Percentiles rank a stretch among this genome's conserved stretches.
Conservation (phyloP, 345 rosid genomes). For the Abelmoschus esculentus region DNA sequence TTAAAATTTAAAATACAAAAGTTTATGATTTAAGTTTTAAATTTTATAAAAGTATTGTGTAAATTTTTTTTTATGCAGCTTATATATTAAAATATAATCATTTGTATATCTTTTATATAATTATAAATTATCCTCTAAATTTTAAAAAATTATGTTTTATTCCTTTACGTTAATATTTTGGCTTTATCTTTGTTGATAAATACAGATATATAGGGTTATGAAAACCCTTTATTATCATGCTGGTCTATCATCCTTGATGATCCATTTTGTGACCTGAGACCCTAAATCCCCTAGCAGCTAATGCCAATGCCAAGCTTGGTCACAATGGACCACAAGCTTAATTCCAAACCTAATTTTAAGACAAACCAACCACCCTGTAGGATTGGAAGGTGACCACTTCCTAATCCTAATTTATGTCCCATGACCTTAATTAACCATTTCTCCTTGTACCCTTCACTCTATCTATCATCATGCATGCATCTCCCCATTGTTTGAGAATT, state of each 20-base stretch:
- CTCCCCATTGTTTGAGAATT: neutral
- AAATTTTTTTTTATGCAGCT: too few species aligned
- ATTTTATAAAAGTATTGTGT: too few species aligned
- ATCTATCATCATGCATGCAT: neutral
- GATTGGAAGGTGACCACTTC: neutral
- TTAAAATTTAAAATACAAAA: too few species aligned
- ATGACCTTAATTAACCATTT: neutral
- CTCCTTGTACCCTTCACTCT: neutral
- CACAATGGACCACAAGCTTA: neutral
- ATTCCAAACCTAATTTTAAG: neutral
- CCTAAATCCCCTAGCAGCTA: neutral
- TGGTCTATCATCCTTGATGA: neutral
- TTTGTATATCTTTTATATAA: too few species aligned
- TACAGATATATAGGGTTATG: too few species aligned
- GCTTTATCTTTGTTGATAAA: too few species aligned
- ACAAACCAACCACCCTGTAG: neutral
- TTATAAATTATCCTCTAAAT: too few species aligned
- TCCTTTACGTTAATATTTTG: too few species aligned
- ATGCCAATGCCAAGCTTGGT: neutral
- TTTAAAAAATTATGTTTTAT: too few species aligned
- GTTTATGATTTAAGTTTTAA: too few species aligned
- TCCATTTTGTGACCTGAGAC: neutral
- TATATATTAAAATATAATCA: too few species aligned
- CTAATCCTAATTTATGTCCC: constrained; percentile 4
- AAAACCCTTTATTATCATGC: neutral